phyloP scores from a whole-genome alignment of 768 basidiomycete species.

The Collybia sp. region DNA sequence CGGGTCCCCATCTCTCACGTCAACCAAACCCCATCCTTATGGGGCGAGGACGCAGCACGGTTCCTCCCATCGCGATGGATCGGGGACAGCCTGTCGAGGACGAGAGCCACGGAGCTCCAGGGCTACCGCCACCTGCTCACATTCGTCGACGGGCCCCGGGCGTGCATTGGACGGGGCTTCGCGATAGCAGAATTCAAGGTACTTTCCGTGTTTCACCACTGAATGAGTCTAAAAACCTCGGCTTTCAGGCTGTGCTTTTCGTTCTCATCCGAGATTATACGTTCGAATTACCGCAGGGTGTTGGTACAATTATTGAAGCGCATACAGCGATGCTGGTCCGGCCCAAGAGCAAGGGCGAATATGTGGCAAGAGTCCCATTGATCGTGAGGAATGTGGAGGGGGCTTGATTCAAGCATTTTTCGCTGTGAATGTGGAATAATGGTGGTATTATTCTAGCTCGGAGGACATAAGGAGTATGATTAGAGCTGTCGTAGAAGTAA shows the following conservation, averaged over 20 bases:
- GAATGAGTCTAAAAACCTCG: too few relatives aligned
- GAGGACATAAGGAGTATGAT: too few relatives aligned
- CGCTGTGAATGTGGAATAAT: too few relatives aligned
- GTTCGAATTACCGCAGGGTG: constrained; percentile 32
- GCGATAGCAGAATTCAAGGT: constrained; percentile 35
- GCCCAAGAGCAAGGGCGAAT: constrained; percentile 25
- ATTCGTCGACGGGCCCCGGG: neutral
- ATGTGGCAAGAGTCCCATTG: constrained; percentile 23
- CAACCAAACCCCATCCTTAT: neutral
- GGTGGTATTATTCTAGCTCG: too few relatives aligned
- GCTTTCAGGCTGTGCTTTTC: too few relatives aligned
- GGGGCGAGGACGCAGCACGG: neutral
- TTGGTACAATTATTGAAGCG: constrained; percentile 25
- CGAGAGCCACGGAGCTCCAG: neutral
- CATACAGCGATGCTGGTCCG: constrained; percentile 25
- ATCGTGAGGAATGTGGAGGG: constrained; percentile 17
- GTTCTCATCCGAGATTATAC: constrained; percentile 37
- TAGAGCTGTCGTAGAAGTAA: too few relatives aligned
- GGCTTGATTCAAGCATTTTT: too few relatives aligned
- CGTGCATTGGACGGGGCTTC: constrained; percentile 1
- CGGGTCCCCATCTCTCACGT: neutral
- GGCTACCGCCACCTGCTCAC: neutral
- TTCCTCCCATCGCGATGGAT: neutral
- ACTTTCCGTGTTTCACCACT: neutral
- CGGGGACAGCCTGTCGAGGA: neutral